These are phyloP conservation scores for Rhododendron griersonianum DNA, from an alignment of 148 eudicot genomes.

Conservation along the genomic window DNA sequence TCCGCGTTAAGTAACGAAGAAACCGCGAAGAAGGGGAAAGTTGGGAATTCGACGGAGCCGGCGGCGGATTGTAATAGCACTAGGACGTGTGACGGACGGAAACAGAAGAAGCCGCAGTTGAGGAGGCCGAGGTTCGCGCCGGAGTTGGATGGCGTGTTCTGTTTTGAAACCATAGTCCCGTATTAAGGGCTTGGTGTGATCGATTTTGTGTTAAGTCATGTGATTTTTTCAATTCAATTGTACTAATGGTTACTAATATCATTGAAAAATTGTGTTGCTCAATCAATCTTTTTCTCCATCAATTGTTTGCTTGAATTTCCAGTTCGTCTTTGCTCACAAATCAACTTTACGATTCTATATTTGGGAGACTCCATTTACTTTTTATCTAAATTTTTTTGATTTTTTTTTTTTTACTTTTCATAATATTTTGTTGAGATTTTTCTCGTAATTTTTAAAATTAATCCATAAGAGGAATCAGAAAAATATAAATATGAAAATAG, in stretches of 20 bases:
- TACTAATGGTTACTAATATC: not conserved
- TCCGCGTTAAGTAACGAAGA: not conserved
- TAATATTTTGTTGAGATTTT: too few relatives aligned
- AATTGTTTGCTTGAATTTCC: not conserved
- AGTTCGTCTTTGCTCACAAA: not conserved
- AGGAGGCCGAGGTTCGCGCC: conserved; percentile 43
- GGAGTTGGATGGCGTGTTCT: conserved; percentile 55
- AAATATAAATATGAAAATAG: too few relatives aligned
- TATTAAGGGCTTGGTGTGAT: conserved; percentile 4
- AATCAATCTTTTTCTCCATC: not conserved
- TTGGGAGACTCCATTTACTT: not conserved
- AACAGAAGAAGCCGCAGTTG: not conserved
- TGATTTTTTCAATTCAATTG: not conserved
- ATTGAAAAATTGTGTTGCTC: not conserved
- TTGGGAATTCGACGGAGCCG: conserved; percentile 7
- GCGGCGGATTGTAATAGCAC: not conserved
- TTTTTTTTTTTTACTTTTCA: too few relatives aligned
- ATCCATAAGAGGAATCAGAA: too few relatives aligned
- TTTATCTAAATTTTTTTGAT: too few relatives aligned
- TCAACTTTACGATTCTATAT: not conserved
- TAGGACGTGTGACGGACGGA: not conserved
- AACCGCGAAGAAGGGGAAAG: conserved; percentile 6
- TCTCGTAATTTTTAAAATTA: too few relatives aligned
- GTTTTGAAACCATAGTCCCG: conserved; percentile 51
- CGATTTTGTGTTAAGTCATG: not conserved